Base-by-base conservation (phyloP, 1,139 yeast species). In the Hansenula sp. region DNA sequence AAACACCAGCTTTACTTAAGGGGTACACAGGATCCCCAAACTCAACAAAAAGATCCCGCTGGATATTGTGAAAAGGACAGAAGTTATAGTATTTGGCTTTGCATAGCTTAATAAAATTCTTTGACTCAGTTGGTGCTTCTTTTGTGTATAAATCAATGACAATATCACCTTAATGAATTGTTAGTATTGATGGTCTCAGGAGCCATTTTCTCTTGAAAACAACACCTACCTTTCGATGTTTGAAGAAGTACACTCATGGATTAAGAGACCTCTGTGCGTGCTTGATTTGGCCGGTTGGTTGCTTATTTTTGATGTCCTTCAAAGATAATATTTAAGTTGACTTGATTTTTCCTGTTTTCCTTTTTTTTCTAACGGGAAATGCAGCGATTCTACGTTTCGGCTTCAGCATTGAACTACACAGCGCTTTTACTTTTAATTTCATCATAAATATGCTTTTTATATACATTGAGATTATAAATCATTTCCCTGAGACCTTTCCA, bases 241-340 rank as follows among this genome's bases (percentile, higher is more conserved):
- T 81, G 86, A 12, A 80, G 43, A 31, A 81, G 54, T 4, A 80
- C 81, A 54, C 85, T 78, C 85, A 80, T 80, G 9, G 18, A 5
- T 29, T 3, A 8, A n/a, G n/a, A n/a, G n/a, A n/a, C n/a, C n/a
- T n/a, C n/a, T n/a, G n/a, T n/a, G n/a, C n/a, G n/a, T n/a, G n/a
- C n/a, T n/a, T n/a, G 32, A 15, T 13, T 5, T 28, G n/a, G n/a
- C n/a, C 24, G 30, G 15, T 28, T 12, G 15, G 15, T 28, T 13
- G 16, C 15, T 21, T 25, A 11, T 27, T 19, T 33, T 19, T 10
- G 28, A 25, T 24, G 31, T 33, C 31, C n/a, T n/a, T n/a, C n/a
- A n/a, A n/a, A n/a, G n/a, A n/a, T n/a, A n/a, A n/a, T n/a, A n/a
- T n/a, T n/a, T n/a, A n/a, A n/a, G n/a, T n/a, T n/a, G n/a, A n/a